phyloP scores from a whole-genome alignment of 495 filamentous ascomycete genomes.

The Talaromyces wortmannii region DNA sequence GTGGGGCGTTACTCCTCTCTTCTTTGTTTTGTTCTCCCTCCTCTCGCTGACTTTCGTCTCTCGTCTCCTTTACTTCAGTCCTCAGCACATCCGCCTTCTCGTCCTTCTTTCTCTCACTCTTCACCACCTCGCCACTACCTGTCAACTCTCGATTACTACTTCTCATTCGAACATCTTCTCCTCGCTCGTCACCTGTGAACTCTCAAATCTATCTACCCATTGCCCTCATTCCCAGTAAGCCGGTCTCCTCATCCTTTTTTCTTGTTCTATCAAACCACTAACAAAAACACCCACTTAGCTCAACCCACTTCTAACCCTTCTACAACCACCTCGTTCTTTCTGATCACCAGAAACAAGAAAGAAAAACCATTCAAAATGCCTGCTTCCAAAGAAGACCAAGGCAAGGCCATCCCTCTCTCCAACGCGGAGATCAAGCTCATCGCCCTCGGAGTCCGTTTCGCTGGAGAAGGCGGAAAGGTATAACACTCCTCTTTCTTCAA shows the following conservation, averaged over 20 bases:
- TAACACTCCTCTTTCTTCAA: not conserved
- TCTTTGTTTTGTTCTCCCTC: not conserved
- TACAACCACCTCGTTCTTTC: slow-evolving; percentile 8
- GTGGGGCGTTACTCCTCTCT: not conserved
- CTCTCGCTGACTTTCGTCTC: not conserved
- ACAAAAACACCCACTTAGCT: no score
- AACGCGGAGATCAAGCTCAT: slow-evolving; percentile 13
- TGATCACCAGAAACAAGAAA: not conserved
- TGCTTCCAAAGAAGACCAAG: slow-evolving; percentile 2
- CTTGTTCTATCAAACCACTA: no score
- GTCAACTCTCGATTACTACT: not conserved
- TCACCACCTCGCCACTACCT: not conserved
- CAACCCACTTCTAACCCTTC: not conserved
- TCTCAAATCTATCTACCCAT: no score
- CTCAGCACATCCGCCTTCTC: no score
- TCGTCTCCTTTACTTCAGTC: not conserved
- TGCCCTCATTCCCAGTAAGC: no score
- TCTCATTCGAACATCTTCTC: not conserved
- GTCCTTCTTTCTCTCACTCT: not conserved
- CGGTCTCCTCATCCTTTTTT: no score
- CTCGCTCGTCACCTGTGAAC: not conserved
- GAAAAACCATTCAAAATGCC: slow-evolving; percentile 7
- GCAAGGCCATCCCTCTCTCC: not conserved
- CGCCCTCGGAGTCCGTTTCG: slow-evolving; percentile 13
- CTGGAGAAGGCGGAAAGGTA: slow-evolving; percentile 14